These are phyloP conservation scores for Apophysomyces variabilis DNA, from an alignment of 371 early-diverging fungal species.

Conservation along the genomic window DNA sequence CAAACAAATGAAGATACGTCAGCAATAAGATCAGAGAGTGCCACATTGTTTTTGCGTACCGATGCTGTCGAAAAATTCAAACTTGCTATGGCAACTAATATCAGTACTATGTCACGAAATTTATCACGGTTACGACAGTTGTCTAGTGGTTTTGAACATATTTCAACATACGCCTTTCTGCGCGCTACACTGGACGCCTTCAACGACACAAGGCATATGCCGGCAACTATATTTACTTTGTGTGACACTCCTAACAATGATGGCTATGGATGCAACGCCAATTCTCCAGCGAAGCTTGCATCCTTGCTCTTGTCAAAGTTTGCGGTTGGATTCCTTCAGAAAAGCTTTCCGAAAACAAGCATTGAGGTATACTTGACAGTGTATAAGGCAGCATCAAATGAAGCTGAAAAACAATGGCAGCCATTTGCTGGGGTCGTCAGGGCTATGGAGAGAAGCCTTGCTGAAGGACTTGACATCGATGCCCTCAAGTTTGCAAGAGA, in stretches of 20 bases:
- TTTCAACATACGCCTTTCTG: slow-evolving; percentile 1
- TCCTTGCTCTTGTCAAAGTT: slow-evolving; percentile 4
- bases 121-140: slow-evolving; percentile 2
- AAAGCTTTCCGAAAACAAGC: too few relatives aligned
- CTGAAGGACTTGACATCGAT: too few relatives aligned
- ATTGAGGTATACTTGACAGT: too few relatives aligned
- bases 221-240: slow-evolving; percentile 12
- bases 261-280: slow-evolving; percentile 13
- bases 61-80: slow-evolving; percentile 10
- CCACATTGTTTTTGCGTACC: slow-evolving; percentile 2
- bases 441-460: too few relatives aligned
- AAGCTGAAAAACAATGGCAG: too few relatives aligned
- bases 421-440: too few relatives aligned
- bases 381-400: too few relatives aligned
- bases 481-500: too few relatives aligned
- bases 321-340: too few relatives aligned
- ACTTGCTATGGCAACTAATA: background rate
- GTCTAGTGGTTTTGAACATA: background rate
- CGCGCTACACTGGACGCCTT: slow-evolving; percentile 1
- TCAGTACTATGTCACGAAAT: background rate
- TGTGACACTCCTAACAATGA: slow-evolving; percentile 8
- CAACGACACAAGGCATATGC: slow-evolving; percentile 2
- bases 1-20: background rate
- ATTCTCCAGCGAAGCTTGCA: slow-evolving; percentile 8
- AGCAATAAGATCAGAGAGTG: background rate